phyloP scores from a whole-genome alignment of 179 eudicot species.

The Silene noctiflora region DNA sequence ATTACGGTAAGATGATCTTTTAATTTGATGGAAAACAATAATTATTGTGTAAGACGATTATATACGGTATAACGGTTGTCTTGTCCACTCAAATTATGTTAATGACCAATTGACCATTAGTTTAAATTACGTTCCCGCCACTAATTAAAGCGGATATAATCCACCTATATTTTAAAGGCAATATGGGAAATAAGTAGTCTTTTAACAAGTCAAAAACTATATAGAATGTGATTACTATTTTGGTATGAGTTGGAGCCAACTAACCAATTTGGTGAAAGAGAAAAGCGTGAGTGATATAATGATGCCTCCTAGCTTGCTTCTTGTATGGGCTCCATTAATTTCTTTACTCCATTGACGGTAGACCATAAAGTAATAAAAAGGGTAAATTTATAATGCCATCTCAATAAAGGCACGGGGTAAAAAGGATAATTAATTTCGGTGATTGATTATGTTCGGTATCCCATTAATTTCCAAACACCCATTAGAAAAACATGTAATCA shows the following conservation, averaged over 20 bases:
- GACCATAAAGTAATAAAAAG: conserved; percentile 6
- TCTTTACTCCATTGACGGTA: conserved; percentile 1
- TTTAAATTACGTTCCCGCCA: conserved; percentile 13
- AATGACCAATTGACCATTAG: background rate
- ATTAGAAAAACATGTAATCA: too few relatives aligned
- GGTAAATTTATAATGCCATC: background rate
- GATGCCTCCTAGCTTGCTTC: conserved; percentile 7
- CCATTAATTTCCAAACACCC: background rate
- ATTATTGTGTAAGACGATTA: too few relatives aligned
- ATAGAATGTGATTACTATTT: background rate
- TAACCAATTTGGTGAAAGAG: conserved; percentile 5
- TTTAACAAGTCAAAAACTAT: background rate
- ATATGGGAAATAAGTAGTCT: conserved; percentile 6
- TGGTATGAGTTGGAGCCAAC: conserved; percentile 20
- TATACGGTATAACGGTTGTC: too few relatives aligned
- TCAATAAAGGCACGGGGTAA: background rate
- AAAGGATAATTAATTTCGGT: background rate
- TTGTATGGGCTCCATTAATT: background rate
- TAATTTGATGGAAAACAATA: too few relatives aligned
- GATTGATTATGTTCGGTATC: conserved; percentile 4
- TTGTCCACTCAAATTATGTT: background rate
- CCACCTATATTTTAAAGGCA: background rate
- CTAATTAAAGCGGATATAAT: background rate
- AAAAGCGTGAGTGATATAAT: conserved; percentile 26
- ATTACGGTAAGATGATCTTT: too few relatives aligned